Percentiles rank a stretch among this genome's conserved stretches.
Evolutionary conservation across 345 rosid genomes (phyloP).

Genomic region (Odontarrhena argentea): DNA sequence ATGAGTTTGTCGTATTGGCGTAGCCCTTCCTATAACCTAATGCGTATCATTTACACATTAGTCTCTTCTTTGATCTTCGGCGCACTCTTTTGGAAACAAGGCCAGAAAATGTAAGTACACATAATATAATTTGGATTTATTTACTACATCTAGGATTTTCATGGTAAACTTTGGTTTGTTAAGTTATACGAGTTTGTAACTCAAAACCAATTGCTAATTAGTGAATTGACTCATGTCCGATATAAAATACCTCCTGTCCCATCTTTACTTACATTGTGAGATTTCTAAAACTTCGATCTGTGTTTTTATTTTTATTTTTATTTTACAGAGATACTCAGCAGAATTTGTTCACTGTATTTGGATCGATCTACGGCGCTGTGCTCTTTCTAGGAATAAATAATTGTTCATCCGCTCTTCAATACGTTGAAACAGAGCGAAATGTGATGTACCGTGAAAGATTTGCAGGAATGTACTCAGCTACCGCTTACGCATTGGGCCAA

Average conservation of each 20-base stretch:
- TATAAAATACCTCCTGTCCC: too few relatives aligned
- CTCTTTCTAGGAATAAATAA: slow-evolving; percentile 68
- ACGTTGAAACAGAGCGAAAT: slow-evolving; percentile 59
- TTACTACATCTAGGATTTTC: background rate
- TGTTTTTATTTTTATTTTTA: background rate
- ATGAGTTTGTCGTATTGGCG: slow-evolving; percentile 79
- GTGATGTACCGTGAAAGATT: slow-evolving; percentile 79
- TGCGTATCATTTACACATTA: slow-evolving; percentile 48
- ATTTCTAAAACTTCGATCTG: background rate
- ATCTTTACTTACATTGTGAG: too few relatives aligned
- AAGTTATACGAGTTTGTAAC: too few relatives aligned
- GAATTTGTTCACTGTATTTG: slow-evolving; percentile 59
- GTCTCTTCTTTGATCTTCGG: slow-evolving; percentile 60
- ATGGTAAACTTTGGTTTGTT: too few relatives aligned
- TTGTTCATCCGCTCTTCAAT: slow-evolving; percentile 60
- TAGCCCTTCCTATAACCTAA: slow-evolving; percentile 72
- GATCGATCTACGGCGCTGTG: slow-evolving; percentile 50
- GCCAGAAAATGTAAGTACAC: slow-evolving; percentile 54
- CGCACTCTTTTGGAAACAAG: slow-evolving; percentile 68
- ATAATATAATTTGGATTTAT: too few relatives aligned
- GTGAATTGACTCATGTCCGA: too few relatives aligned
- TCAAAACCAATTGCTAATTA: too few relatives aligned
- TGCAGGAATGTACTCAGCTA: slow-evolving; percentile 83
- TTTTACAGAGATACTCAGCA: slow-evolving; percentile 61
- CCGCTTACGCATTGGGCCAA: slow-evolving; percentile 74